Conservation (phyloP, 768 basidiomycete genomes). For the Pleurotus eryngii region DNA sequence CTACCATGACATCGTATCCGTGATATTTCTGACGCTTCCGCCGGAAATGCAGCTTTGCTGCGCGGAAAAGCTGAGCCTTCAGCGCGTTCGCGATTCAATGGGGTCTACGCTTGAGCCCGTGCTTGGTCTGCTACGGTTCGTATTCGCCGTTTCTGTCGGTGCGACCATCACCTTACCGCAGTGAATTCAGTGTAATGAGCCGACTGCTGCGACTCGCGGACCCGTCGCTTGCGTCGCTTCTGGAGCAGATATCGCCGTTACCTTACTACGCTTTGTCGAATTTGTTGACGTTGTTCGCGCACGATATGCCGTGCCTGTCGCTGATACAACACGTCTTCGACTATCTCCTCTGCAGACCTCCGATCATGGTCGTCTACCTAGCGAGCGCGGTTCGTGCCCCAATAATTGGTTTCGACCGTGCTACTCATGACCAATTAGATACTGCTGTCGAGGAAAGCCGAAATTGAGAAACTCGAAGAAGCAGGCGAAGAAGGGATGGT, state of each 20-base stretch:
- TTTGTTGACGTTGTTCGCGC: constrained; percentile 87
- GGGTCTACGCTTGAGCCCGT: constrained; percentile 80
- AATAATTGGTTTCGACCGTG: background rate
- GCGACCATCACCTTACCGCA: no score
- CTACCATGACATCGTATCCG: constrained; percentile 87
- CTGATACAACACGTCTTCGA: constrained; percentile 93
- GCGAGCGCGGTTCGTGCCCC: constrained; percentile 65
- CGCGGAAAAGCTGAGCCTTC: constrained; percentile 72
- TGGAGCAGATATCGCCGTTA: constrained; percentile 69
- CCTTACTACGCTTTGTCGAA: constrained; percentile 91
- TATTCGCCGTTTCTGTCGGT: no score
- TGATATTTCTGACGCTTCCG: constrained; percentile 74
- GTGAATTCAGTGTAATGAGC: constrained; percentile 56
- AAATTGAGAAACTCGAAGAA: constrained; percentile 56
- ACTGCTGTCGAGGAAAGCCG: constrained; percentile 66
- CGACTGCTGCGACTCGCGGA: constrained; percentile 73
- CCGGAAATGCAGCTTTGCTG: constrained; percentile 51
- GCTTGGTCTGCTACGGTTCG: constrained; percentile 71
- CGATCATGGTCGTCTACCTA: constrained; percentile 79
- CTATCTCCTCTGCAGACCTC: constrained; percentile 80
- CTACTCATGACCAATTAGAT: constrained; percentile 43
- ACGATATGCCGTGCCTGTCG: constrained; percentile 86
- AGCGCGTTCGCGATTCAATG: constrained; percentile 87
- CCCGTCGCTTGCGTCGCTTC: constrained; percentile 59
- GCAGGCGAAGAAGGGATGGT: constrained; percentile 83